These are phyloP conservation scores for Agaricus subrufescens DNA, from an alignment of 768 basidiomycete species.

Conservation along the genomic window DNA sequence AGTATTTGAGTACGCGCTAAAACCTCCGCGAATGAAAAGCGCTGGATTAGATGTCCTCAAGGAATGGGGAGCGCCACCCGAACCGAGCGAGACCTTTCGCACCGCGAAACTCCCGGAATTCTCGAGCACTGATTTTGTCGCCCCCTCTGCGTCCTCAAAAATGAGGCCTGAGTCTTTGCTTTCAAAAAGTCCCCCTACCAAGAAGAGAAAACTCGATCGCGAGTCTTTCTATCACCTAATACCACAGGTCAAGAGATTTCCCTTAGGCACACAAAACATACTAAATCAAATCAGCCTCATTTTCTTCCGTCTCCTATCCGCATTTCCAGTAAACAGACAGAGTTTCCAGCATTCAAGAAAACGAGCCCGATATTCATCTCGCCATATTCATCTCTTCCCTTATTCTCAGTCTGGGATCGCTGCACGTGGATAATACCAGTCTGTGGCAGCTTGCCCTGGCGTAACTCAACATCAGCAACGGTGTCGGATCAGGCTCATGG, in stretches of 20 bases:
- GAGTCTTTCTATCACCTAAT: not conserved
- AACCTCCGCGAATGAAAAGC: not conserved
- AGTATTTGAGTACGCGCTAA: not conserved
- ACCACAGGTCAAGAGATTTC: not conserved
- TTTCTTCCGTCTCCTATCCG: not conserved
- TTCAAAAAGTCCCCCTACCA: not conserved
- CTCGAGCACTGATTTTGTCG: not conserved
- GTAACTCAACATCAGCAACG: not conserved
- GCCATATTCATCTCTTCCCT: not conserved
- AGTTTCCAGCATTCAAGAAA: slow-evolving; percentile 4
- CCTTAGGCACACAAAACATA: no score
- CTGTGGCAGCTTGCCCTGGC: slow-evolving; percentile 1
- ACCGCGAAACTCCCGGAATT: not conserved
- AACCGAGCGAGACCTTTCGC: slow-evolving; percentile 1
- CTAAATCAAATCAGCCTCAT: slow-evolving; percentile 5
- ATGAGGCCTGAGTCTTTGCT: not conserved
- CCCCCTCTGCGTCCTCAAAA: not conserved
- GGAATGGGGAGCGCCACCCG: slow-evolving; percentile 5
- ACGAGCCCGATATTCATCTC: not conserved
- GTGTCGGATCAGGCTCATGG: not conserved
- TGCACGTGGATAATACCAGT: slow-evolving; percentile 6
- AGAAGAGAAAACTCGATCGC: not conserved
- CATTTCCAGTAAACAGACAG: not conserved
- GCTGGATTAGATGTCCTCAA: not conserved
- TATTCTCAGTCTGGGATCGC: not conserved